Base-by-base conservation (phyloP, 1,284 basidiomycete species). In the Fomitopsis palustris region DNA sequence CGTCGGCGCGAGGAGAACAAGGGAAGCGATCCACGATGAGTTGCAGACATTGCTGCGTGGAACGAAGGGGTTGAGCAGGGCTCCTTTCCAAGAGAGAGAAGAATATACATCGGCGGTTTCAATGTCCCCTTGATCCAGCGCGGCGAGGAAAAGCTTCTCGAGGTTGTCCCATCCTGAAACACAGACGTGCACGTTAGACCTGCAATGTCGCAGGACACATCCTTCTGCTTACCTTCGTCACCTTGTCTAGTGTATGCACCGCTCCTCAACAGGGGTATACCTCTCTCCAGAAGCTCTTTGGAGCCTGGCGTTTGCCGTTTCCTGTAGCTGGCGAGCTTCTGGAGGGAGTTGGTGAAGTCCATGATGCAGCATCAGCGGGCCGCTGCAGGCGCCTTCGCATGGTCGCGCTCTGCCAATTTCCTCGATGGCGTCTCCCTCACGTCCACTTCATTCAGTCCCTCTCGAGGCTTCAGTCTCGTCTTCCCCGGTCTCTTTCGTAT, bases 131-230 rank as follows among this genome's bases (percentile, higher is more conserved):
- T 93, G 74, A 69, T 98, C 96, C 55, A 97, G 77, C 0, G 96
- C 86, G 1, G 96, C 93, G 39, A 96, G 78, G 4, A 88, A 86
- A 1, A 98, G 78, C 70, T 98, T 95, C 71, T 98, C 96, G 16
- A 96, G 76, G 62, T 95, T 86, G 1, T 88, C 81, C 93, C 94
- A 97, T 64, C 82, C 92, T 95, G 65, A 14, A 14, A 8, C 33
- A 62, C 55, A 54, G 16, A 9, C 31, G 19, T 54, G 38, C 25
- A 35, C 38, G 16, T 47, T 43, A 33, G 37, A 19, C 21, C 58
- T 14, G 42, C n/a, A 29, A 27, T 25, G 21, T 35, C 45, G 19
- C 47, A 21, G 19, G 16, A 12, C 17, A 4, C 31, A 51, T 31
- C 35, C 35, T 37, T 14, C 35, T 12, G 43, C 69, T 53, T 55